Base-by-base conservation (phyloP, 2,329 filamentous ascomycete genomes). In the Fusarium foetens region DNA sequence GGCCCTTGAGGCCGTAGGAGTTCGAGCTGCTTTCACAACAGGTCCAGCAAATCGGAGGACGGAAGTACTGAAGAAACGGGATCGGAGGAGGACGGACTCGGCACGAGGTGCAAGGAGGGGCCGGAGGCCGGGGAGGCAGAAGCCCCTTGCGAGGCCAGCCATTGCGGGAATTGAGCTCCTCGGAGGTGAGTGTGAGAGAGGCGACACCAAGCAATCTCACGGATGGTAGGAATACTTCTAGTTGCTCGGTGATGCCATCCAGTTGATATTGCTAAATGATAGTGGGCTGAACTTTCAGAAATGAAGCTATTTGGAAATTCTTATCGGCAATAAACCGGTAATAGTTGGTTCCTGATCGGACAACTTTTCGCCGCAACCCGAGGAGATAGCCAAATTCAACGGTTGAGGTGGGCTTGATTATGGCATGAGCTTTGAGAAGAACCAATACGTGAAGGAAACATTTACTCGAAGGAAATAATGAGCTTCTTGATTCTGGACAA, bases 101-200 rank as follows among this genome's bases (percentile, higher is more conserved):
- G 71, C 63, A 61, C 72, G 71, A 69, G 76, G 63, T 19, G 71
- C 67, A 54, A 75, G 51, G 62, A 75, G 63, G 58, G 75, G 68
- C 39, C 75, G 76, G 48, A 77, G 62, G 58, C 76, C 75, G 36
- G 78, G 70, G 53, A 79, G 72, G 68, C 76, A 66, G 64, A 81
- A 71, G 66, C 79, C 77, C 57, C 80, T 74, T 41, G 76, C 60
- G 66, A 81, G 72, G 75, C 75, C 76, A 23, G 80, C 79, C 80
- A 82, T 82, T 48, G 23, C 25, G 27, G 10, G 23, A 49, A 19
- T 29, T 13, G 27, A 16, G 23, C 14, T 29, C 23, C 31, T 48
- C 16, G 17, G 8, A 51, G 16, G 27, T 27, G 11, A 14, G 8
- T 8, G 19, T 16, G 16, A 27, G 10, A 46, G 4, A 35, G n/a